Conservation (phyloP, 1,139 yeast species). For the Geotrichum aggregatum region DNA sequence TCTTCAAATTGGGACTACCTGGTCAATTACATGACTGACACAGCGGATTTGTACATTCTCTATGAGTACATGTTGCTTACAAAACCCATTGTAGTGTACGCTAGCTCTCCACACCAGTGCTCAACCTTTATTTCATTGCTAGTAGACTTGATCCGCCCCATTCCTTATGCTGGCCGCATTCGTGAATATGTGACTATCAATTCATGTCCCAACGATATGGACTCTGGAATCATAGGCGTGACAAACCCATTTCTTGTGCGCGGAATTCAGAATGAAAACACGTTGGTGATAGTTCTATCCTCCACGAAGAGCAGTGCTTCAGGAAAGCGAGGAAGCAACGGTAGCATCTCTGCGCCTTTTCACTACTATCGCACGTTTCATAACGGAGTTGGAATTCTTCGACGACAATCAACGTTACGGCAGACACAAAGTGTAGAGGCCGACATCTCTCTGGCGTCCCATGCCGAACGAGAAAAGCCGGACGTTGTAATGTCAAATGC, state of each 20-base stretch:
- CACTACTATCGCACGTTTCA: slow-evolving; percentile 15
- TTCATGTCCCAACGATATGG: slow-evolving; percentile 22
- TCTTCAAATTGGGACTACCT: slow-evolving; percentile 28
- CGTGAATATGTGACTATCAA: slow-evolving; percentile 34
- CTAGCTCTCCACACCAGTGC: slow-evolving; percentile 30
- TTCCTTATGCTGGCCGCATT: slow-evolving; percentile 27
- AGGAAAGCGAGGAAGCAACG: background rate
- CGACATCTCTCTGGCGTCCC: background rate
- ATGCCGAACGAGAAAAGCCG: background rate
- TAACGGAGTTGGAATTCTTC: slow-evolving; percentile 14
- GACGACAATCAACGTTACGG: slow-evolving; percentile 15
- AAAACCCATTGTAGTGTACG: slow-evolving; percentile 30
- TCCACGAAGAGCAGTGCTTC: background rate
- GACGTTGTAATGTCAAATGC: slow-evolving; percentile 4
- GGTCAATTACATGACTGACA: slow-evolving; percentile 24
- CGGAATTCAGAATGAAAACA: slow-evolving; percentile 14
- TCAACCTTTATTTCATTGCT: slow-evolving; percentile 30
- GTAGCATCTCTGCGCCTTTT: slow-evolving; percentile 13
- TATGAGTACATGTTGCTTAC: slow-evolving; percentile 31
- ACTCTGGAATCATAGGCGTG: slow-evolving; percentile 29
- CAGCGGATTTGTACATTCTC: slow-evolving; percentile 29
- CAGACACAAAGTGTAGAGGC: slow-evolving; percentile 10
- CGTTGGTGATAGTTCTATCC: slow-evolving; percentile 13
- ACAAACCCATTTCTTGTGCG: slow-evolving; percentile 31
- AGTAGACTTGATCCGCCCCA: slow-evolving; percentile 30